A percentile compares a stretch with the other conserved stretches of the same genome.
Evolutionary conservation across 2,329 filamentous ascomycete species (phyloP).

Genomic region (Zasmidium citrigriseum): DNA sequence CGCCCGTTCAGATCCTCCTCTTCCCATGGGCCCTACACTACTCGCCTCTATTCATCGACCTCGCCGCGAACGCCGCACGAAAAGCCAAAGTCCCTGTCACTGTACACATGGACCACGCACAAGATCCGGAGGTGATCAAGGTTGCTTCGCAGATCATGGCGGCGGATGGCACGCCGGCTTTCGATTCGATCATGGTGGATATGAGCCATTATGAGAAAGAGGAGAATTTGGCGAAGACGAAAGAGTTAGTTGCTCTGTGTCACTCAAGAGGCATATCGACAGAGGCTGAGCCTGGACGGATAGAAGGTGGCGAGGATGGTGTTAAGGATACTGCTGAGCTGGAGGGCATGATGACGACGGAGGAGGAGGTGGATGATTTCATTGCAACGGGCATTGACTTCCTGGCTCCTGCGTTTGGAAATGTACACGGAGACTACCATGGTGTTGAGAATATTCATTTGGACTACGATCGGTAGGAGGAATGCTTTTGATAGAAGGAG

Average conservation of each 20-base stretch:
- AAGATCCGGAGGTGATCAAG: conserved; percentile 42
- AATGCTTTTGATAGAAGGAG: neutral
- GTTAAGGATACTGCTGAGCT: conserved; percentile 64
- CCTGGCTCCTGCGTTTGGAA: conserved; percentile 74
- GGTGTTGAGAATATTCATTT: conserved; percentile 62
- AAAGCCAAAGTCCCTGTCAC: conserved; percentile 45
- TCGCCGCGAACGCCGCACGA: conserved; percentile 46
- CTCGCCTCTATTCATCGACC: conserved; percentile 53
- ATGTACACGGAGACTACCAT: conserved; percentile 76
- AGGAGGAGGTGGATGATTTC: conserved; percentile 70
- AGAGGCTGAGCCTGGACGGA: conserved; percentile 70
- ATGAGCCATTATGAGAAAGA: conserved; percentile 73
- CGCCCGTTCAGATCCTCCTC: conserved; percentile 70
- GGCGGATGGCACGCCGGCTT: conserved; percentile 46
- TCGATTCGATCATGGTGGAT: conserved; percentile 76
- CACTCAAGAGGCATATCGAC: conserved; percentile 66
- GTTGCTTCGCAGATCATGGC: conserved; percentile 31
- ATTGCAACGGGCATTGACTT: conserved; percentile 71
- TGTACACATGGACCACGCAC: conserved; percentile 51
- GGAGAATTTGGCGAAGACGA: conserved; percentile 67
- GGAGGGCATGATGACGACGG: conserved; percentile 65
- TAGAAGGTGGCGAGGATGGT: conserved; percentile 74
- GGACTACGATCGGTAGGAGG: conserved; percentile 55
- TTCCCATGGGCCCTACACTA: conserved; percentile 75
- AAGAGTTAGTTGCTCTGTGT: conserved; percentile 64